Evolutionary conservation across 495 filamentous ascomycete species (phyloP), one percentile per base, ranked within the genome.

Genomic region (Lophiotrema nucula): DNA sequence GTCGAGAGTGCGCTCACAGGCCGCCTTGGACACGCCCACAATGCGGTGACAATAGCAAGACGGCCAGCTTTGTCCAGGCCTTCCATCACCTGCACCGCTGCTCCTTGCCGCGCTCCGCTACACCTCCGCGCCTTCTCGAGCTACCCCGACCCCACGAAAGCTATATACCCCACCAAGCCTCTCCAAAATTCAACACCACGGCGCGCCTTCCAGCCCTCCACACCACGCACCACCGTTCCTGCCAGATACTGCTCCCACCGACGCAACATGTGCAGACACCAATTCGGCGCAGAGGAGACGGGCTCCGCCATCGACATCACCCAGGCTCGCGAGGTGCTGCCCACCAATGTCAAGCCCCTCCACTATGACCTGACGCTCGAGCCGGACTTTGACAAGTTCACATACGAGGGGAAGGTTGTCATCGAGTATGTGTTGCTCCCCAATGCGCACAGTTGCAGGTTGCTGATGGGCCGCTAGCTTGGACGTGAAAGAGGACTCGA

Each of bases 401-500:
- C 78, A 42, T 90, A 87, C 69, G 74, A 88, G 38, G 87, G 87
- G 35, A 82, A 74, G 47, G 85, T 88, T 11, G 72, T 78, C 23
- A 85, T 90, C 67, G 81, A 87, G 81, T 85, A 79, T 37, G 54
- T 51, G 25, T 1, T 37, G 19, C 28, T 18, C 42, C 39, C n/a
- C 24, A 47, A 41, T 15, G 18, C 18, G 2, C 22, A 47, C 1
- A n/a, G 12, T 25, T 21, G 27, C 25, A 12, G 31, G 60, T 21
- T 49, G 35, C 45, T 58, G 18, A 50, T 43, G 39, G 42, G 22
- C 22, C 2, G 24, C 39, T 28, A 71, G 70, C 62, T 83, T 98
- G 65, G 87, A 96, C 67, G 86, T 97, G 31, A 77, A 79, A 54
- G 89, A 96, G 68, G 88, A 93, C 63, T 88, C 89, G 59, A 89